Conservation (phyloP, 192 early-diverging fungal genomes). For the Radiomyces spectabilis region DNA sequence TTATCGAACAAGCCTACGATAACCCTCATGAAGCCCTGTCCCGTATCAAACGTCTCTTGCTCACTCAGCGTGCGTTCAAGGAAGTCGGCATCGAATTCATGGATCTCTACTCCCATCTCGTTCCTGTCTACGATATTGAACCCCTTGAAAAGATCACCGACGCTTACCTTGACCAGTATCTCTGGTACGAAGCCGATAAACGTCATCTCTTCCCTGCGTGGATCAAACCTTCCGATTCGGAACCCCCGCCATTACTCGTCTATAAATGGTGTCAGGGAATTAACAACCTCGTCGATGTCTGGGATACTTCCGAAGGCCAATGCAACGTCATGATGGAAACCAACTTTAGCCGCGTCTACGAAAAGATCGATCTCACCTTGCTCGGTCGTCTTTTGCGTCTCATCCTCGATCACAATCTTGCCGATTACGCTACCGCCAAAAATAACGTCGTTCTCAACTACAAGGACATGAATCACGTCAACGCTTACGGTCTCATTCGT, state of each 20-base stretch:
- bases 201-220: slow-evolving; percentile 96
- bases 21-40: slow-evolving; percentile 82
- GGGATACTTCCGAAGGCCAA: slow-evolving; percentile 87
- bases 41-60: slow-evolving; percentile 89
- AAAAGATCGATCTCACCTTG: slow-evolving; percentile 96
- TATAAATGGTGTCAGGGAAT: slow-evolving; percentile 99
- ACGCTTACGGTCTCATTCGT: slow-evolving; percentile 93
- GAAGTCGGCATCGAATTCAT: slow-evolving; percentile 99
- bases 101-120: slow-evolving; percentile 95
- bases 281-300: slow-evolving; percentile 94
- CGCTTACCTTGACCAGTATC: slow-evolving; percentile 97
- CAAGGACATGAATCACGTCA: slow-evolving; percentile 99
- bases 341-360: slow-evolving; percentile 83
- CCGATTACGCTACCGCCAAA: slow-evolving; percentile 99
- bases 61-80: slow-evolving; percentile 98
- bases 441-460: slow-evolving; percentile 97
- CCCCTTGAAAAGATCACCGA: slow-evolving; percentile 99
- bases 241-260: slow-evolving; percentile 92
- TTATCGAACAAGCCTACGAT: slow-evolving; percentile 99
- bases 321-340: slow-evolving; percentile 97
- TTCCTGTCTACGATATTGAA: slow-evolving; percentile 96
- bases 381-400: slow-evolving; percentile 89
- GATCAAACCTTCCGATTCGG: slow-evolving; percentile 97
- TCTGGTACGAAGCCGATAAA: slow-evolving; percentile 99
- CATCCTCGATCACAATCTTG: slow-evolving; percentile 98